Evolutionary conservation across 306 rosid species (phyloP), one percentile per base, ranked within the genome.

Genomic region (Macrotyloma uniflorum): DNA sequence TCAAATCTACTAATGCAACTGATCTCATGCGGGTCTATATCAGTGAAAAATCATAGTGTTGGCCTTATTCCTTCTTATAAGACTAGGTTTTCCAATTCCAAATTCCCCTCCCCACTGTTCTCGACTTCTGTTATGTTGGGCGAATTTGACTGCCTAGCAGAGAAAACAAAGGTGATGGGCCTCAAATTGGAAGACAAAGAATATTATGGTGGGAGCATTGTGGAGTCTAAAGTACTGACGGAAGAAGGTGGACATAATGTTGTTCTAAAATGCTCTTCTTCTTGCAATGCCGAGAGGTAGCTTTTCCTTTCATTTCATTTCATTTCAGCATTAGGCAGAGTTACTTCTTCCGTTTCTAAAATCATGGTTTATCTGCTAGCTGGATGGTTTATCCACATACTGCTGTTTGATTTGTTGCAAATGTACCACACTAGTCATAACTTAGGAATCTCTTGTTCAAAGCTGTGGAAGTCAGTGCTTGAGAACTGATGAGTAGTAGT

Each of bases 1-100:
- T 84, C 91, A 35, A 89, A 85, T 85, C 78, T 90, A 74, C 82
- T 94, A 70, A 86, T 94, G 96, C 98, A 94, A 77, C 84, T 94
- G 67, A 94, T 94, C 78, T 91, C 98, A 0, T 94, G 98, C 13
- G 98, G 98, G 40, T 94, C 98, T 24, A 84, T 92, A 67, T 88
- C 96, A 3, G 97, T 94, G 74, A 94, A 92, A 83, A 93, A 88
- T 79, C 93, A 89, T 16, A 89, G 91, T 82, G 79, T 94, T 76
- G 96, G 92, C 57, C 86, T 94, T 22, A 80, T 90, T 87, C 97
- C 97, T 38, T 83, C 93, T 36, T 90, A 94, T 80, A 94, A 89
- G 80, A 91, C 89, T 23, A 65, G 86, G 77, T 88, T 85, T 88
- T 83, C 92, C 23, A 82, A 87, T 79, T 86, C 97, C 4, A 94